Evolutionary conservation across 495 filamentous ascomycete species (phyloP), one percentile per base, ranked within the genome.

Genomic region (Penicillium steckii): DNA sequence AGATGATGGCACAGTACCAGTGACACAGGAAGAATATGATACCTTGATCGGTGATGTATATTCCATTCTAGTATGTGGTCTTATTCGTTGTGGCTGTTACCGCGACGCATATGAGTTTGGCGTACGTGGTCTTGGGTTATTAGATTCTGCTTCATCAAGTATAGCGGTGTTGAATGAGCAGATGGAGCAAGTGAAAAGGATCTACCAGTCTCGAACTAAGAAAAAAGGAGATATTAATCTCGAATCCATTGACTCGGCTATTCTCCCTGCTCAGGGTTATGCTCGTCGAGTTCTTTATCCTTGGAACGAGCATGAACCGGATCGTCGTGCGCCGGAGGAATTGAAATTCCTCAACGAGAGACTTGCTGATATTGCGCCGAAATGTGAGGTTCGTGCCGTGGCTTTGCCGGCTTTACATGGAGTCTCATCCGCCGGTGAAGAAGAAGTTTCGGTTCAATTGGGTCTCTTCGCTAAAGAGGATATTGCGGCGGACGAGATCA

Each of bases 231-330:
- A 80, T 3, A 30, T 59, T 17, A 49, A 53, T 2, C 17, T 66
- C 12, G 24, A 51, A n/a, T 43, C 32, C 3, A 73, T 84, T 44
- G 66, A 81, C 51, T 59, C 77, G 7, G 74, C 74, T 44, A 57
- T 77, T 17, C 73, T 89, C 1, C 85, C 85, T 6, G 87, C 92
- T 24, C 80, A 84, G 55, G 90, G 91, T 2, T 75, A 80, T 50
- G 91, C 90, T 32, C 85, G 91, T 21, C 78, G 94, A 15, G 88
- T 97, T 61, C 75, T 96, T 13, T 98, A 98, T 67, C 89, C 91
- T 12, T 98, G 94, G 94, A 97, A 97, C 65, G 61, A 74, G 18
- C 78, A 94, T 59, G 95, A 98, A 61, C 91, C 91, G 0, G 84
- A 97, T 66, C 83, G 94, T 42, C 88, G 90, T 57, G 81, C 84